Evolutionary conservation across 2,329 filamentous ascomycete genomes (phyloP).

Genomic region (Neurospora crassa): DNA sequence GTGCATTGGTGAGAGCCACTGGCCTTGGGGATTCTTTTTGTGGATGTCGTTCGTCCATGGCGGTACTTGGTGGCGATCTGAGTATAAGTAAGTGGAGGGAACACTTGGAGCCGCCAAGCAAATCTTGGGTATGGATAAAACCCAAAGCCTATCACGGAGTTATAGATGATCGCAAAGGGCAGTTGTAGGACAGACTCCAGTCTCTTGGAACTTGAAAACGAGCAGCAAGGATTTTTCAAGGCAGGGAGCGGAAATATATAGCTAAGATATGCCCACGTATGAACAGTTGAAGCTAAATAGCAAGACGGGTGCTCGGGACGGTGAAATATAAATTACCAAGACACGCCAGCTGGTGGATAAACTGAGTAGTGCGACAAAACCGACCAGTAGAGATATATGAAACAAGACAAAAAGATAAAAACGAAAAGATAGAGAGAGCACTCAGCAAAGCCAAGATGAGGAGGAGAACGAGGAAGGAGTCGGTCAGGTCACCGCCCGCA

Average conservation of each 20-base stretch:
- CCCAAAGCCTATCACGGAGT: background rate
- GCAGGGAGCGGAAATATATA: background rate
- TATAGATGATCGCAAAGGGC: background rate
- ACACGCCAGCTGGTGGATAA: background rate
- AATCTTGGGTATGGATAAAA: background rate
- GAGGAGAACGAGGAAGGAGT: background rate
- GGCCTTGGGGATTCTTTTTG: background rate
- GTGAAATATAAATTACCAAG: background rate
- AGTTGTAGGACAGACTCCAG: background rate
- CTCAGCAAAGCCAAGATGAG: background rate
- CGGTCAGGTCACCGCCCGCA: background rate
- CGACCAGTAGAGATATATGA: background rate
- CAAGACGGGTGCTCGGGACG: background rate
- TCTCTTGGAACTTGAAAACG: background rate
- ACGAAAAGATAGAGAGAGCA: background rate
- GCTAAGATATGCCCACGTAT: background rate
- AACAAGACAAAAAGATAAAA: background rate
- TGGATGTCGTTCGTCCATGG: background rate
- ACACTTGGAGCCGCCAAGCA: background rate
- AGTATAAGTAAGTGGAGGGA: background rate
- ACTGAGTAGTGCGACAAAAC: background rate
- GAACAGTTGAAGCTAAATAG: background rate
- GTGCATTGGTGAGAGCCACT: background rate
- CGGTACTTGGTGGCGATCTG: background rate
- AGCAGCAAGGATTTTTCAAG: background rate